Evolutionary conservation across 768 basidiomycete genomes (phyloP), one percentile per base, ranked within the genome.

Genomic region (Agaricus blazei): DNA sequence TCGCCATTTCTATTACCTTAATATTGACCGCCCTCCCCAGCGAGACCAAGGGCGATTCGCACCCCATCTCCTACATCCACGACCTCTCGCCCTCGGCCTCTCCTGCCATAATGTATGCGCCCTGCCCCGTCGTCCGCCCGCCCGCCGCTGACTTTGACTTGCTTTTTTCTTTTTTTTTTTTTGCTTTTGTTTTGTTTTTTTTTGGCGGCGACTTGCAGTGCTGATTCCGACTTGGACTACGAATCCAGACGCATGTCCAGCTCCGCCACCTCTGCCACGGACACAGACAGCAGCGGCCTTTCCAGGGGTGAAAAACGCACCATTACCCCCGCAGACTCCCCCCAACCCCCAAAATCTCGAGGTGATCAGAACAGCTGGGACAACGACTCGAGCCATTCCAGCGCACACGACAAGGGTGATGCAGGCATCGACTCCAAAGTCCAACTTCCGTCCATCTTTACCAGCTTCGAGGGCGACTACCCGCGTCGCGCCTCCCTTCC

Each of bases 371-470:
- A 49, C 46, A 60, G 59, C 42, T 75, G 73, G 74, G 71, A 74
- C 38, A 57, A 59, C 27, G 70, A 70, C 60, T 62, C 68, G 36
- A 63, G 59, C 58, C 64, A 64, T 28, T 62, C 64, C 27, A 63
- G 65, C 57, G 61, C 65, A 31, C 67, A 71, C 3, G 71, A 78
- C 58, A 77, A 77, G 51, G 63, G 67, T 52, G 78, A 78, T 56
- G 56, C 74, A n/a, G 59, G 63, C 62, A 59, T 65, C 63, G 77
- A 79, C 54, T 63, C 71, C 52, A 82, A 81, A 67, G 84, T 88
- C 55, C 82, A 85, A 70, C 76, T 90, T 15, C 88, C 87, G 15
- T 86, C 87, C 63, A 87, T 89, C 61, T 87, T 86, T 60, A 80
- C 82, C 31, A 77, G 81, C 29, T 84, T 88, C 58, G 82, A 84